These are phyloP conservation scores for Aspergillus persii DNA, from an alignment of 2,329 filamentous ascomycete species.

Conservation along the genomic window DNA sequence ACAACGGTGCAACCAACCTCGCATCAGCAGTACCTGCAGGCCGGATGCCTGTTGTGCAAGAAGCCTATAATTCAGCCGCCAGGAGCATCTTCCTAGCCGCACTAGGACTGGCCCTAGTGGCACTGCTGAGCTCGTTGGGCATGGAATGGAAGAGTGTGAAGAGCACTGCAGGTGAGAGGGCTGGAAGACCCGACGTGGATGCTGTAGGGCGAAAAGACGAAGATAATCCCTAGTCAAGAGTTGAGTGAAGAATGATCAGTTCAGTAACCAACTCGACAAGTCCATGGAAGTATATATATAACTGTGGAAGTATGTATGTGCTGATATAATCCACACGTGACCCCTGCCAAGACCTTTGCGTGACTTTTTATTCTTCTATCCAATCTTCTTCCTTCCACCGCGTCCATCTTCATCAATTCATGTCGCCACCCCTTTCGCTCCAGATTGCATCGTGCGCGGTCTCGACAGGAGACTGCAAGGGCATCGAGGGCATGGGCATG, in stretches of 20 bases:
- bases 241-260: no score
- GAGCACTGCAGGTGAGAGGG: background rate
- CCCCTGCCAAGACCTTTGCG: no score
- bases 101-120: background rate
- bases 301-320: no score
- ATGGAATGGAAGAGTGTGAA: slow-evolving; percentile 4
- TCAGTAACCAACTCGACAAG: no score
- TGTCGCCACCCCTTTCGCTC: background rate
- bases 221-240: no score
- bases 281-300: no score
- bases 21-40: background rate
- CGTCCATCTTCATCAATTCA: no score
- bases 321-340: no score
- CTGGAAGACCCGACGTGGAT: no score
- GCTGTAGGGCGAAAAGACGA: no score
- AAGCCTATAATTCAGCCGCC: background rate
- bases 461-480: background rate
- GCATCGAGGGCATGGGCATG: background rate
- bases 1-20: background rate
- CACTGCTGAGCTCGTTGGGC: background rate
- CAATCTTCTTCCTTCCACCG: no score
- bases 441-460: background rate
- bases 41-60: background rate
- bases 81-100: background rate
- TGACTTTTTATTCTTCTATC: no score